Evolutionary conservation across 345 rosid species (phyloP), one percentile per base, ranked within the genome.

Genomic region (Lenwebbia sp.): DNA sequence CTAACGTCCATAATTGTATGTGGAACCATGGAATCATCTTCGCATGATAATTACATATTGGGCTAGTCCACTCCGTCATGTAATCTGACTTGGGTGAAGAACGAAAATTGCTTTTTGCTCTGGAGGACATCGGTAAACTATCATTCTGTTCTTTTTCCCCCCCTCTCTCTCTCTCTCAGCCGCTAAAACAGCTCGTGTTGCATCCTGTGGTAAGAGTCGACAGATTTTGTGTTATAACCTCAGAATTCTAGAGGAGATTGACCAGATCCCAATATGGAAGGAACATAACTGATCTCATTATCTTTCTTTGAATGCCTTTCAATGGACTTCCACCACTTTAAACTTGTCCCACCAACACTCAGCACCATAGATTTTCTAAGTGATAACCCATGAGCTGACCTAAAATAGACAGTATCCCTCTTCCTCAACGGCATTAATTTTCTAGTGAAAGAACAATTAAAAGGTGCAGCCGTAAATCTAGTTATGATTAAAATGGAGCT

Each of bases 281-380:
- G 60, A 49, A 62, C 53, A 86, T 58, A 53, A 76, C 92, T 83
- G 87, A 97, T 99, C 99, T 96, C 98, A 88, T 91, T 95, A 88
- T 92, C 99, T 92, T 93, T 94, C 94, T 92, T 95, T 28, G 98
- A 94, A 85, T 74, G 91, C 87, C 91, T 93, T 88, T 96, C 98
- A 78, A 96, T 95, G 86, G 99, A 96, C 91, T 96, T 92, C 84
- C 98, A 96, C 99, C 99, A 97, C 90, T 94, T 97, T 89, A 97
- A 92, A 91, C 94, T 96, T 57, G 96, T 90, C 58, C 99, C 98
- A 53, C 95, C 98, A 88, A 97, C 92, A 90, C 99, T 93, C 86
- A 94, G 87, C 51, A 97, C 98, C 94, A 96, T 94, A 83, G 98
- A 94, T 90, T 94, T 96, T 87, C 92, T 88, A 87, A 96, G 97